These are phyloP conservation scores for Fomitiporia mediterranea DNA, from an alignment of 1,284 basidiomycete species.

Conservation along the genomic window DNA sequence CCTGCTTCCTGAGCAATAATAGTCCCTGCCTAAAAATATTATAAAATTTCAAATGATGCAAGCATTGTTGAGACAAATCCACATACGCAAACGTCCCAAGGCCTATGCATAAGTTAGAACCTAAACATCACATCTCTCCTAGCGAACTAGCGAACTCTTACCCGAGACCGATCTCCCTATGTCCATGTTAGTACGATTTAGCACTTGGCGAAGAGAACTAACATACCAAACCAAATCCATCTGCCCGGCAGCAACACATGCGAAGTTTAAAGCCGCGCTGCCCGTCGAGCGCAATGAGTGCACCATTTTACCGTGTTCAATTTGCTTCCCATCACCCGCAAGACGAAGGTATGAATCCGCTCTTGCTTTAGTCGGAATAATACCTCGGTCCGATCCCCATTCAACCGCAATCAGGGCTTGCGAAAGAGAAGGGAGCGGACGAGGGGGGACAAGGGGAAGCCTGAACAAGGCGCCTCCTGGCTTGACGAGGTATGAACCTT, in stretches of 20 bases:
- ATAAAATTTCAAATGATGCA: not conserved
- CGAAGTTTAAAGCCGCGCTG: slow-evolving; percentile 82
- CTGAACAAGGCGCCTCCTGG: slow-evolving; percentile 53
- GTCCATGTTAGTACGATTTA: slow-evolving; percentile 6
- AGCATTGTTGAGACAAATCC: not conserved
- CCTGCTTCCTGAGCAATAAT: slow-evolving; percentile 92
- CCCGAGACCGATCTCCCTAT: slow-evolving; percentile 89
- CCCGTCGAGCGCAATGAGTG: slow-evolving; percentile 84
- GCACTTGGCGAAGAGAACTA: too few species aligned
- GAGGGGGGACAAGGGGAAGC: slow-evolving; percentile 64
- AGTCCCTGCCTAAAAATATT: slow-evolving; percentile 61
- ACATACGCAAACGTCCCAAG: slow-evolving; percentile 86
- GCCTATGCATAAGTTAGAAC: too few species aligned
- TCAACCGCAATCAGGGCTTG: slow-evolving; percentile 86
- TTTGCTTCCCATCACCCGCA: slow-evolving; percentile 61
- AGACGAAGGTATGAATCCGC: slow-evolving; percentile 69
- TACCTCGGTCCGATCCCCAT: slow-evolving; percentile 84
- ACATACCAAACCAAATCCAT: slow-evolving; percentile 84
- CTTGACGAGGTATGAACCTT: slow-evolving; percentile 73
- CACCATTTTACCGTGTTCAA: slow-evolving; percentile 78
- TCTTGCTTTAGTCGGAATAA: slow-evolving; percentile 59
- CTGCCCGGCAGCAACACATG: slow-evolving; percentile 78
- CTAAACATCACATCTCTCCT: too few species aligned
- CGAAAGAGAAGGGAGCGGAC: slow-evolving; percentile 68
- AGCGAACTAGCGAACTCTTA: slow-evolving; percentile 34